Base-by-base conservation (phyloP, 1,139 yeast species). In the Taiozyma onychis region DNA sequence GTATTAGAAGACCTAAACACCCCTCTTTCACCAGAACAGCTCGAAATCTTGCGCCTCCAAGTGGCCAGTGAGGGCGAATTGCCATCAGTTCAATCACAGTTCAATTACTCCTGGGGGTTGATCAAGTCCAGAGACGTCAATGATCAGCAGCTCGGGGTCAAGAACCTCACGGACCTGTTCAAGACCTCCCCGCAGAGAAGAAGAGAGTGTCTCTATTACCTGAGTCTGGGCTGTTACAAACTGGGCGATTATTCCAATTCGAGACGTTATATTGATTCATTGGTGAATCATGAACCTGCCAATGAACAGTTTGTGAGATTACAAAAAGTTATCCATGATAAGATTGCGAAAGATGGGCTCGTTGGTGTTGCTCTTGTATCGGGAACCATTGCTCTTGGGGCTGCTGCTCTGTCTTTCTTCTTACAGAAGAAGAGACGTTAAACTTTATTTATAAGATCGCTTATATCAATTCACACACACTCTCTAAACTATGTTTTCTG, bases 61-160 rank as follows among this genome's bases (percentile, higher is more conserved):
- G 88, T 89, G 44, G 80, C 83, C 37, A 74, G 85, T 2, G 99
- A 95, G 66, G 84, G 87, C 41, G 95, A 95, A 10, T 73, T 78
- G 47, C 91, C 89, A 1, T 76, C 90, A 0, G 76, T 88, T 0
- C 97, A 89, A 66, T 85, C 97, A 4, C 79, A 83, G 52, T 95
- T 95, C 75, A 95, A 93, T 68, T 88, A 88, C 62, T 96, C 97
- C 1, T 95, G 99, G 99, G 99, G 96, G 1, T 73, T 93, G 49
- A 80, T 95, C 55, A 90, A 90, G 65, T 82, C 96, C 6, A 63
- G 68, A 47, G 71, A 74, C 44, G 74, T 74, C 26, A 75, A 74
- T 46, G 84, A 87, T 53, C 96, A 88, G 63, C 78, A 84, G 57
- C 75, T 84, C 49, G 99, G 98, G 0, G 82, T 95, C 27, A 82